phyloP scores from a whole-genome alignment of 108 stramenopile genomes.

The Craspedostauros australis region DNA sequence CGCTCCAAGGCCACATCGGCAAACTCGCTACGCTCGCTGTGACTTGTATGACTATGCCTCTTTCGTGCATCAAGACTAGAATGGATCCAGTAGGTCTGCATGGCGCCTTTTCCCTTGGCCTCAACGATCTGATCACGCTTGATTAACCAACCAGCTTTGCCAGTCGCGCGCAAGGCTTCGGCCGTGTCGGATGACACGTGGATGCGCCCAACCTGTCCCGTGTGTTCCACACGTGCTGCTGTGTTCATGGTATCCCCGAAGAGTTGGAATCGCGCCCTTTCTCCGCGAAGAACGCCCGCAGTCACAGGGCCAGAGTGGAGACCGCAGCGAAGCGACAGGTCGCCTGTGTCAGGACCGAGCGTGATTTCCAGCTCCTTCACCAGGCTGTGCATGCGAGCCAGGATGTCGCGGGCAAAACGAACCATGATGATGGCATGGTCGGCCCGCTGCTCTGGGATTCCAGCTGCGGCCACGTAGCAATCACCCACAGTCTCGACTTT shows the following conservation, averaged over 20 bases:
- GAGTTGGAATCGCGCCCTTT: conserved; percentile 42
- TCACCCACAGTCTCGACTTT: conserved; percentile 51
- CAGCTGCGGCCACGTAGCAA: conserved; percentile 56
- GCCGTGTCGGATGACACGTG: conserved; percentile 49
- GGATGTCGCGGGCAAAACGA: conserved; percentile 34
- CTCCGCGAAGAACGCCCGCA: conserved; percentile 46
- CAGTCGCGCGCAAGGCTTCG: conserved; percentile 22
- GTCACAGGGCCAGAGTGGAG: conserved; percentile 47
- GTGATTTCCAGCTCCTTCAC: conserved; percentile 11
- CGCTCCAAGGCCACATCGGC: too few species aligned
- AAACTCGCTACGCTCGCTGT: too few species aligned
- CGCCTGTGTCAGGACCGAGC: conserved; percentile 28
- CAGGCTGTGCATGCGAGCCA: conserved; percentile 18
- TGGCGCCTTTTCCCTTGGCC: conserved; percentile 53
- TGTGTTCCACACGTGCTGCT: conserved; percentile 41
- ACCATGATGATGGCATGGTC: conserved; percentile 50
- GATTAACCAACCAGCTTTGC: conserved; percentile 34
- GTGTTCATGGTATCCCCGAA: conserved; percentile 63
- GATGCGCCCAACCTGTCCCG: conserved; percentile 28
- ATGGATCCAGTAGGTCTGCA: conserved; percentile 60
- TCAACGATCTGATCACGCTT: conserved; percentile 24
- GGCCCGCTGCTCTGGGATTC: conserved; percentile 32
- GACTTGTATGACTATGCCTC: too few species aligned
- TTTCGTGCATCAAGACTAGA: too few species aligned
- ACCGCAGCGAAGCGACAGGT: conserved; percentile 34